A percentile compares a stretch with the other conserved stretches of the same genome.
These are phyloP conservation scores for Dendrobium officinale DNA, from an alignment of 106 monocot species.

Conservation along the genomic window DNA sequence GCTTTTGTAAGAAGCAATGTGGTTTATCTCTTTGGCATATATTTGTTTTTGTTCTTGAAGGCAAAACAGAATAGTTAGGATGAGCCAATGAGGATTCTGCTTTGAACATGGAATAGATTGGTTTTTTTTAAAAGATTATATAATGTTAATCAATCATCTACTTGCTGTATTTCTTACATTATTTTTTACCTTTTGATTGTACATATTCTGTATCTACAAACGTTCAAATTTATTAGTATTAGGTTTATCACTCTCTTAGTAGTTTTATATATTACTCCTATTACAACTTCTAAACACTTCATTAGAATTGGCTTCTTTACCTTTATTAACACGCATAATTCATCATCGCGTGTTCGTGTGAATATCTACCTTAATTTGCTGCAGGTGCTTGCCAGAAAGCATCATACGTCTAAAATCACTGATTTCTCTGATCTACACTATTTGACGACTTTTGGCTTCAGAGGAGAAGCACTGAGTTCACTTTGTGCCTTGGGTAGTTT, in stretches of 20 bases:
- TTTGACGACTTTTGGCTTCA: slow-evolving; percentile 87
- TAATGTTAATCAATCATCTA: not conserved
- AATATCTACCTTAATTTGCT: slow-evolving; percentile 13
- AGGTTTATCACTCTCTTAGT: not conserved
- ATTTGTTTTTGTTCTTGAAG: not conserved
- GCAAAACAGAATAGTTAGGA: no score
- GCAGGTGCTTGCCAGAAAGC: slow-evolving; percentile 79
- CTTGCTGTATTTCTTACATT: not conserved
- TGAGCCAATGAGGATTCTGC: no score
- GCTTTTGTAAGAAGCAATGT: not conserved
- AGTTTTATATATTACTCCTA: not conserved
- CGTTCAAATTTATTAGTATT: not conserved
- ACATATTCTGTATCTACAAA: not conserved
- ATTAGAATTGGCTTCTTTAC: not conserved
- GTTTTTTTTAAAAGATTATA: not conserved
- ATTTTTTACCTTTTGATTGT: not conserved
- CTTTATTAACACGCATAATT: not conserved
- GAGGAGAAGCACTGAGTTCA: slow-evolving; percentile 97
- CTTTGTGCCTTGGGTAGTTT: slow-evolving; percentile 78
- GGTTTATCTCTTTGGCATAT: not conserved
- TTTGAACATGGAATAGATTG: not conserved
- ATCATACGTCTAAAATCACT: slow-evolving; percentile 89
- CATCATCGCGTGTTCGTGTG: not conserved
- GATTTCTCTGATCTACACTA: slow-evolving; percentile 78
- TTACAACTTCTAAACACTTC: not conserved